Base-by-base conservation (phyloP, 116 monocot genomes). In the Trichopus zeylanicus region DNA sequence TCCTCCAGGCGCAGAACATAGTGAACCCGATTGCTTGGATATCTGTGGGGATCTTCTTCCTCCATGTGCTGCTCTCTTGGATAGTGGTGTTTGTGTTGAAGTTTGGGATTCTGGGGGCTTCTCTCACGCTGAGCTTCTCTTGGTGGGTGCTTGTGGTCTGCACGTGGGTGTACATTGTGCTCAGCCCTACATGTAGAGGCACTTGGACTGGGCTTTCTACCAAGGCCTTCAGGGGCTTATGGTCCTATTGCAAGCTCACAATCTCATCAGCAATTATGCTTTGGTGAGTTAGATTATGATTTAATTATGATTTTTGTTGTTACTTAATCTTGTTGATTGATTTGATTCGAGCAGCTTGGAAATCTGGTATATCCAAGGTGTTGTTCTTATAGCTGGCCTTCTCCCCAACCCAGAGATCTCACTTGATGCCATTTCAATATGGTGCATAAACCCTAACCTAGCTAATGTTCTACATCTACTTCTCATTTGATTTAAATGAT, bases 1-100 rank as follows among this genome's bases (percentile, higher is more conserved):
- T 85, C 53, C 68, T 90, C 27, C 90, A 90, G 73, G 75, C 90
- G 1, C 90, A 90, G 76, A 90, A 82, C 73, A 82, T 90, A 15
- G 71, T 90, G 52, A 74, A 70, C 68, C 85, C 90, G 29, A 32
- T 81, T 26, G 90, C 82, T 0, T 73, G 48, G 60, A 67, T 90
- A 0, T 34, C 79, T 22, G 21, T 67, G 4, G 79, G 46, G 0
- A 69, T 79, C 4, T 61, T 82, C 29, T 11, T 69, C 12, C 22
- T 85, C 32, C 90, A 90, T 49, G 27, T 79, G 20, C 51, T 85
- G 7, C 28, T 82, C 31, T 81, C 71, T 1, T 90, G 81, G 79
- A 21, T 76, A 6, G 76, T 60, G 0, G 71, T 79, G 30, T 74
- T 59, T 31, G 69, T 76, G 31, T 29, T 85, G 29, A 39, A 64